A percentile compares a stretch with the other conserved stretches of the same genome.
These are phyloP conservation scores for Madurella mycetomatis DNA, from an alignment of 2,329 filamentous ascomycete species.

Conservation along the genomic window DNA sequence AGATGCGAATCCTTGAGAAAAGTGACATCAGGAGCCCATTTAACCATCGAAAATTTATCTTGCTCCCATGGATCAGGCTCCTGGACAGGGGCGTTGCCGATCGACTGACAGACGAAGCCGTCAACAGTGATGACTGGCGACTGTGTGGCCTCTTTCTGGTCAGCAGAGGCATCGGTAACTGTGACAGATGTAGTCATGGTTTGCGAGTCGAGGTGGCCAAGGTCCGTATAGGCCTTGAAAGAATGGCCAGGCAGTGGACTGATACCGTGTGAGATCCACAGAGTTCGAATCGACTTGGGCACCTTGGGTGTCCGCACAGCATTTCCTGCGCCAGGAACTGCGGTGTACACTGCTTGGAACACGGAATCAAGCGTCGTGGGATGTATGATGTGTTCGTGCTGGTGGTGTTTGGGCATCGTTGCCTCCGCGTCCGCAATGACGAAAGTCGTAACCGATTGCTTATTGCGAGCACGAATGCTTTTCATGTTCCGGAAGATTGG, in stretches of 20 bases:
- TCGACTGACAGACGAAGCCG: slow-evolving; percentile 21
- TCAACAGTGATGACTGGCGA: slow-evolving; percentile 19
- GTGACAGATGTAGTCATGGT: slow-evolving; percentile 17
- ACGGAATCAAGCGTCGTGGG: slow-evolving; percentile 25
- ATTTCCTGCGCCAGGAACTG: slow-evolving; percentile 16
- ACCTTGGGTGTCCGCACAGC: slow-evolving; percentile 30
- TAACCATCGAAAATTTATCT: slow-evolving; percentile 19
- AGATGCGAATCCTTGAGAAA: slow-evolving; percentile 18
- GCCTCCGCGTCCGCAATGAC: slow-evolving; percentile 20
- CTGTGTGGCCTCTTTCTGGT: neutral
- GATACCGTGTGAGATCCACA: slow-evolving; percentile 36
- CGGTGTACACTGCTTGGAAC: slow-evolving; percentile 23
- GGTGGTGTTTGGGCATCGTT: slow-evolving; percentile 21
- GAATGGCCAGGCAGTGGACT: slow-evolving; percentile 18
- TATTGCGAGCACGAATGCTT: slow-evolving; percentile 17
- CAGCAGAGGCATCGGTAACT: slow-evolving; percentile 7
- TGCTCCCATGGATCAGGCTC: slow-evolving; percentile 5
- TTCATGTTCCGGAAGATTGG: slow-evolving; percentile 26
- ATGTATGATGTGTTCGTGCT: slow-evolving; percentile 23
- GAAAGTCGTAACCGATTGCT: slow-evolving; percentile 21
- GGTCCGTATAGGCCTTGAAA: slow-evolving; percentile 20
- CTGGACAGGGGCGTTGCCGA: slow-evolving; percentile 13
- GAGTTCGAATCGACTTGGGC: slow-evolving; percentile 35
- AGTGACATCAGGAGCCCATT: slow-evolving; percentile 23
- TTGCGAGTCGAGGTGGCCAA: slow-evolving; percentile 17